Evolutionary conservation across 148 eudicot genomes (phyloP).

Genomic region (Cornus kousa): DNA sequence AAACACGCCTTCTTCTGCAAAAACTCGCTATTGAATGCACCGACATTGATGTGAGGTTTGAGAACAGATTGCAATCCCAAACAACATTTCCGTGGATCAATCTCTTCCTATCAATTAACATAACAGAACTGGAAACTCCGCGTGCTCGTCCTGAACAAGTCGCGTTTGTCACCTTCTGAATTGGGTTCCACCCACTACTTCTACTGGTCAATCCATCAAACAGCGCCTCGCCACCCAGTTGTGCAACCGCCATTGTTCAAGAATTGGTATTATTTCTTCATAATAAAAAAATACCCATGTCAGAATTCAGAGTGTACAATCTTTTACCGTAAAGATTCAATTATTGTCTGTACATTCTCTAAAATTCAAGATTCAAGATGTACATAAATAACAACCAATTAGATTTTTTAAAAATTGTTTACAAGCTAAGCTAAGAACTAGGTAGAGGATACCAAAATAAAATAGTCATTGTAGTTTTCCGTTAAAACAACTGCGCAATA

Average conservation of each 20-base stretch:
- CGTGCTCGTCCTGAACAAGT: conserved; percentile 3
- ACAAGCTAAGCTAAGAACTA: no score
- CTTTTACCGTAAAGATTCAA: background rate
- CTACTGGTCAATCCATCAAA: conserved; percentile 20
- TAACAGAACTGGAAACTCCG: conserved; percentile 14
- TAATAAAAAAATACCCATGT: conserved; percentile 8
- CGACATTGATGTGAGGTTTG: conserved; percentile 17
- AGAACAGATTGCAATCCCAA: conserved; percentile 25
- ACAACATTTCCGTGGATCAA: conserved; percentile 15
- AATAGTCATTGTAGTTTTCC: background rate
- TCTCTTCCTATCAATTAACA: conserved; percentile 17
- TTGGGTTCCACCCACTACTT: conserved; percentile 28
- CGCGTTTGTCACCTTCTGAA: conserved; percentile 9
- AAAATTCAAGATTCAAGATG: background rate
- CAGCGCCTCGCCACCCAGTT: conserved; percentile 20
- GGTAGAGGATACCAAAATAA: no score
- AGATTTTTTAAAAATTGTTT: no score
- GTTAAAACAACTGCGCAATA: no score
- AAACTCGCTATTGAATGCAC: conserved; percentile 19
- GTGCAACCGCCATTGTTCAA: conserved; percentile 19
- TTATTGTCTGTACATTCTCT: background rate
- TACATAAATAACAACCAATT: no score
- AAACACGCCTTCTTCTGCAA: conserved; percentile 28
- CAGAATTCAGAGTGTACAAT: background rate
- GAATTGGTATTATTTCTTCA: background rate